Base-by-base conservation (phyloP, 176 grass and related monocot genomes). In the Thalia dealbata region DNA sequence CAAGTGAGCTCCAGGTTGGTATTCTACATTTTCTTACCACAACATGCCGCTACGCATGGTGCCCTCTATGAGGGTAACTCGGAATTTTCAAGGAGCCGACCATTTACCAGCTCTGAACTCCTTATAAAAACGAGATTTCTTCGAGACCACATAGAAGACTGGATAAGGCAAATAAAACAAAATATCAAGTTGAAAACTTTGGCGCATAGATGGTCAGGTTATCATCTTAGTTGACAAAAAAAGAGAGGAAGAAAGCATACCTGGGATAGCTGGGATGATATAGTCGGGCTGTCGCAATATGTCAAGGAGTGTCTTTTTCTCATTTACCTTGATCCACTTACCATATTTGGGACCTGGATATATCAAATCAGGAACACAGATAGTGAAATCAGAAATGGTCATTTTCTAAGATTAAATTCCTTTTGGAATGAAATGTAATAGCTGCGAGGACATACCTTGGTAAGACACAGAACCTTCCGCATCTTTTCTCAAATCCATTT, bases 91-190 rank as follows among this genome's bases (percentile, higher is more conserved):
- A 7, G 89, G 93, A 67, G 88, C 72, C 81, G 78, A 86, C 93
- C 89, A 97, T 35, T 84, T 90, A 38, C 89, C 87, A 27, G 82
- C 83, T 60, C 62, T 92, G 73, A 97, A 97, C 26, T 88, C 77
- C 24, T 78, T 80, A 54, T 97, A 90, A 43, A 92, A 97, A 41
- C 56, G 42, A 7, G 93, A 88, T 61, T 90, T 97, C 26, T 91
- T 90, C 19, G 93, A 97, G 28, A 97, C 85, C 25, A 90, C 89
- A 77, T 84, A 97, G 75, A 97, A 92, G 48, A 97, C 89, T 97
- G 87, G 79, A 88, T 0, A 42, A 72, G 0, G 35, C 7, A 67
- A 61, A 82, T 22, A 75, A 23, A 29, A 10, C 25, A 25, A 3
- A 44, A 69, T 10, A 27, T 41, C 44, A 46, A 69, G 19, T 2